phyloP scores from a whole-genome alignment of 1,139 yeast genomes.

The Taphrina sp. region DNA sequence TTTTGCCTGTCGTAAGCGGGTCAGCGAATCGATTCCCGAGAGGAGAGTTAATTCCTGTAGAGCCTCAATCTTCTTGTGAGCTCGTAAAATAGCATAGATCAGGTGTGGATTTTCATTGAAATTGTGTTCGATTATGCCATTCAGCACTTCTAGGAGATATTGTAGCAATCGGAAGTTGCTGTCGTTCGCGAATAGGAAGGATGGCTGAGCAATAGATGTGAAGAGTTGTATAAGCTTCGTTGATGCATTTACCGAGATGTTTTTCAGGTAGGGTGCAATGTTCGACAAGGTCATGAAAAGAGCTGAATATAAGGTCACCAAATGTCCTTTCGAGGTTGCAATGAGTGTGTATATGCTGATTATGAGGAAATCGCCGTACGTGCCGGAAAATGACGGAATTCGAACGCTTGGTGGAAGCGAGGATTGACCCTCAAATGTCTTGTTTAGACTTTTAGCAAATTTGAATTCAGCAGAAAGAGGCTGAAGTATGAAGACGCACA shows the following conservation, averaged over 20 bases:
- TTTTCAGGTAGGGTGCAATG: slow-evolving; percentile 43
- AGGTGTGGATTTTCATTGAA: slow-evolving; percentile 42
- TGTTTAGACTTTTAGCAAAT: slow-evolving; percentile 41
- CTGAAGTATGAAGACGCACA: slow-evolving; percentile 60
- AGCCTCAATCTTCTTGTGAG: slow-evolving; percentile 40
- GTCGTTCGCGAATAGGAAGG: slow-evolving; percentile 50
- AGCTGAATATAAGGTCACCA: slow-evolving; percentile 40
- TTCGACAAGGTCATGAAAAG: slow-evolving; percentile 44
- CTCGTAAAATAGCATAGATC: slow-evolving; percentile 43
- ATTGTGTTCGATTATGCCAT: slow-evolving; percentile 41
- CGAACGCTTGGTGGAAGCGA: slow-evolving; percentile 42
- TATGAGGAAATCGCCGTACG: slow-evolving; percentile 45
- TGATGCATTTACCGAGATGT: slow-evolving; percentile 58
- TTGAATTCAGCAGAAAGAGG: slow-evolving; percentile 56
- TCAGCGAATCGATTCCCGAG: slow-evolving; percentile 37
- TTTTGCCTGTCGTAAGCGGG: slow-evolving; percentile 7
- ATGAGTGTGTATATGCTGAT: slow-evolving; percentile 39
- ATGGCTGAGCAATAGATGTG: slow-evolving; percentile 48
- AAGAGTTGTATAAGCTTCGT: slow-evolving; percentile 58
- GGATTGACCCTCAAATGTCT: slow-evolving; percentile 42
- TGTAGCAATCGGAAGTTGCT: slow-evolving; percentile 58
- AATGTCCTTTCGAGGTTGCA: slow-evolving; percentile 38
- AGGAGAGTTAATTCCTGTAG: slow-evolving; percentile 38
- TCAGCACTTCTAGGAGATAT: slow-evolving; percentile 40
- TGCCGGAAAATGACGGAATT: slow-evolving; percentile 41